Evolutionary conservation across 192 early-diverging fungal genomes (phyloP).

Genomic region (Diversispora epigaea): DNA sequence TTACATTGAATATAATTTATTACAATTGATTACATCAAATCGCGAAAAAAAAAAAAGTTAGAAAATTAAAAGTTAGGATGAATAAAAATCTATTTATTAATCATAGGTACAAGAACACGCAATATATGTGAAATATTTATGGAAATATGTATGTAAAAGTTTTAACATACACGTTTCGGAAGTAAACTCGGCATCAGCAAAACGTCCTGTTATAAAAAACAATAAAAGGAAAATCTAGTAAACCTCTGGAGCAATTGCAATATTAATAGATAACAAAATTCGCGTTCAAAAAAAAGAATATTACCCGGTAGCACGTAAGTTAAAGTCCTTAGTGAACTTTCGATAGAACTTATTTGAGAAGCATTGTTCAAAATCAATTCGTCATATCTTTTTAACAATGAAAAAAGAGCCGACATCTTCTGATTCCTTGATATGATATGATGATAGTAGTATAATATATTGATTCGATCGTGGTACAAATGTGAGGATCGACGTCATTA

Average conservation of each 20-base stretch:
- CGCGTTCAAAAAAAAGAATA: neutral
- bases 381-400: slow-evolving; percentile 63
- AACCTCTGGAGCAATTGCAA: too few species aligned
- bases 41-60: too few species aligned
- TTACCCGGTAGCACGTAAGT: slow-evolving; percentile 89
- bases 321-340: slow-evolving; percentile 80
- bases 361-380: slow-evolving; percentile 85
- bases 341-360: slow-evolving; percentile 82
- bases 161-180: slow-evolving; percentile 69
- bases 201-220: slow-evolving; percentile 64
- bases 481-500: too few species aligned
- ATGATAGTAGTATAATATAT: too few species aligned
- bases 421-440: too few species aligned
- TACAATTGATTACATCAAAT: too few species aligned
- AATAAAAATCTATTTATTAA: neutral
- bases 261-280: too few species aligned
- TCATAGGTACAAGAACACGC: neutral
- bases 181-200: slow-evolving; percentile 88
- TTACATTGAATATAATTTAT: neutral
- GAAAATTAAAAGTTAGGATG: neutral
- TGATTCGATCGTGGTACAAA: too few species aligned
- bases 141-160: neutral
- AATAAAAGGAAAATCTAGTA: too few species aligned
- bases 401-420: slow-evolving; percentile 19
- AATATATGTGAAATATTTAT: neutral